phyloP scores from a whole-genome alignment of 176 grass and related monocot species.

The Tuctoria greenei region DNA sequence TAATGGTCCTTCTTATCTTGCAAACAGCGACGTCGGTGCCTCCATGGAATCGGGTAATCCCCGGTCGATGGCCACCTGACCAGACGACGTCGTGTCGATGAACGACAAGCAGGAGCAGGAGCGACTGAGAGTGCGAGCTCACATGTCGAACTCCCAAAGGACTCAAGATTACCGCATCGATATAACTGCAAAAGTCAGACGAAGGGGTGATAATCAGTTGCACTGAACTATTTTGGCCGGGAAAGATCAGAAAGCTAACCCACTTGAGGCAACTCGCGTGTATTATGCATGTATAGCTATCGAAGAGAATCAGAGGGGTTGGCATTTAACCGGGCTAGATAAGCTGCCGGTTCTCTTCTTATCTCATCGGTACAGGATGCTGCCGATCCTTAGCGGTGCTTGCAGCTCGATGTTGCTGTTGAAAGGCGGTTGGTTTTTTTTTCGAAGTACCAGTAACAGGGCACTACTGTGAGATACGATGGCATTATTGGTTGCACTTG shows the following conservation, averaged over 20 bases:
- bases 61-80: neutral
- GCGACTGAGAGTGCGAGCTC: too few species aligned
- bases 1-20: neutral
- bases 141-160: too few species aligned
- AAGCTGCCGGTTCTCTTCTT: slow-evolving; percentile 36
- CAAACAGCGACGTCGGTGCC: neutral
- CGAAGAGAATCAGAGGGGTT: slow-evolving; percentile 9
- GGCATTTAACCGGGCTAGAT: neutral
- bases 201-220: neutral
- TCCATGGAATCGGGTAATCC: neutral
- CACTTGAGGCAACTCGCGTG: neutral
- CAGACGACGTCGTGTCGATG: neutral
- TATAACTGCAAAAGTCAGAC: too few species aligned
- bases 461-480: slow-evolving; percentile 43
- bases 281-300: neutral
- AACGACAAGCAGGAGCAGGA: too few species aligned
- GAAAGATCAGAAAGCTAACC: slow-evolving; percentile 15
- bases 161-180: too few species aligned
- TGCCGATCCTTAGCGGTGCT: neutral
- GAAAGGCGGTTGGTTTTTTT: too few species aligned
- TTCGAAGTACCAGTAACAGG: neutral
- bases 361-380: slow-evolving; percentile 45
- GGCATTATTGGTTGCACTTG: slow-evolving; percentile 28
- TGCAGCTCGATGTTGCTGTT: neutral
- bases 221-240: slow-evolving; percentile 16